Conservation (phyloP, 169 alveolate species). For the Amoebophrya sp. region DNA sequence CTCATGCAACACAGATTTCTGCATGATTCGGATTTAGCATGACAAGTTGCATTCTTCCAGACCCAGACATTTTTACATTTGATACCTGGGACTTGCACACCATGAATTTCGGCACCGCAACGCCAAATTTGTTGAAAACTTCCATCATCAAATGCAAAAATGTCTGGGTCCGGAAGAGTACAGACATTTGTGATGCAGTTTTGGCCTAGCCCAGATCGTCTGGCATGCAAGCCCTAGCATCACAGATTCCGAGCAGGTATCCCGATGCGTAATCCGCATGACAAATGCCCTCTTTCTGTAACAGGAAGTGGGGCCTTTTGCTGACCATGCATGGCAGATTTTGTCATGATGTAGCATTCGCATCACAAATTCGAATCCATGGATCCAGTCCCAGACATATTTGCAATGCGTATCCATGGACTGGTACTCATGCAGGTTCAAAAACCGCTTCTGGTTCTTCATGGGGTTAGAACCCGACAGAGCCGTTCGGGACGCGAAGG, state of each 20-base stretch:
- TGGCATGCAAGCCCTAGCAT: constrained; percentile 11
- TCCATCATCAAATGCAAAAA: constrained; percentile 2
- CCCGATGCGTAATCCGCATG: too few relatives aligned
- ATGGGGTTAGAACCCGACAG: not conserved
- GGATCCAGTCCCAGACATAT: too few relatives aligned
- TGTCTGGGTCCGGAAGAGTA: not conserved
- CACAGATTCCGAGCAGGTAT: not conserved
- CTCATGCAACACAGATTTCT: too few relatives aligned
- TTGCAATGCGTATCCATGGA: constrained; percentile 1
- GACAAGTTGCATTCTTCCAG: too few relatives aligned
- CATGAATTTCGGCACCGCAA: constrained; percentile 49
- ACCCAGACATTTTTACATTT: too few relatives aligned
- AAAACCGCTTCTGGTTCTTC: constrained; percentile 42
- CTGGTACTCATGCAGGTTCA: constrained; percentile 60
- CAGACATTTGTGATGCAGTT: not conserved
- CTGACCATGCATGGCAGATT: too few relatives aligned
- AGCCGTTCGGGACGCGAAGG: not conserved
- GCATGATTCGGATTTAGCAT: too few relatives aligned
- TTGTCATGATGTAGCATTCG: too few relatives aligned
- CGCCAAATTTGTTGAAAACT: constrained; percentile 43
- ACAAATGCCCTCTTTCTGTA: too few relatives aligned
- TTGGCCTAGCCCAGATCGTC: not conserved
- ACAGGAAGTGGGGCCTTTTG: too few relatives aligned
- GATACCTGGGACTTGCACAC: too few relatives aligned
- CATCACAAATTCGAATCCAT: too few relatives aligned